Evolutionary conservation across 768 basidiomycete genomes (phyloP), one percentile per base, ranked within the genome.

Genomic region (Cystofilobasidium capitatum): DNA sequence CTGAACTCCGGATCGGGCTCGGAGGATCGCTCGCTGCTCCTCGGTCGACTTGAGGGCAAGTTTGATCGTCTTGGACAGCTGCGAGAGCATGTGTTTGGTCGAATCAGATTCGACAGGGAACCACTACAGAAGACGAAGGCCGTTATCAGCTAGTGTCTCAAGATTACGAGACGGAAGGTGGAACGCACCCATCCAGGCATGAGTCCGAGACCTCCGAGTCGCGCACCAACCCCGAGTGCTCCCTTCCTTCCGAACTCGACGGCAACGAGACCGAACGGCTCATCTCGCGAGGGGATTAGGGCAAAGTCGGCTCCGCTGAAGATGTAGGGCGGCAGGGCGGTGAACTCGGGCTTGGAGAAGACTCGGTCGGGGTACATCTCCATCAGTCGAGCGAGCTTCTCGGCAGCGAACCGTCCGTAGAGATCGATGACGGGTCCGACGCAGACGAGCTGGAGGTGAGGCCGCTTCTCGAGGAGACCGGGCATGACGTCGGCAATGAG

Each of bases 181-280:
- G 22, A 37, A 82, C 87, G 73, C 75, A 91, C 90, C 92, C 92
- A 94, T 79, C 91, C 92, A 75, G 92, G 92, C 92, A 96, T 96
- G 69, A 96, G 80, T 78, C 92, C 92, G 51, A 96, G 82, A 81
- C 92, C 92, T 75, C 92, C 92, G 26, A 94, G 82, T 73, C 92
- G 88, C 80, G 87, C 86, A 71, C 92, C 92, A 71, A 96, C 92
- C 79, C 92, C 92, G 62, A 96, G 84, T 64, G 92, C 92, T 81
- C 92, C 92, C 77, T 94, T 96, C 71, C 92, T 81, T 76, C 92
- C 92, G 78, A 96, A 96, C 76, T 94, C 92, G 71, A 96, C 92
- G 61, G 92, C 91, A 36, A 94, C 91, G 54, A 62, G 42, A 79
- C 92, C 92, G 78, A 96, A 96, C 2, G 92, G 92, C 74, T 96